Evolutionary conservation across 2,329 filamentous ascomycete species (phyloP).

Genomic region (Talaromyces sp.): DNA sequence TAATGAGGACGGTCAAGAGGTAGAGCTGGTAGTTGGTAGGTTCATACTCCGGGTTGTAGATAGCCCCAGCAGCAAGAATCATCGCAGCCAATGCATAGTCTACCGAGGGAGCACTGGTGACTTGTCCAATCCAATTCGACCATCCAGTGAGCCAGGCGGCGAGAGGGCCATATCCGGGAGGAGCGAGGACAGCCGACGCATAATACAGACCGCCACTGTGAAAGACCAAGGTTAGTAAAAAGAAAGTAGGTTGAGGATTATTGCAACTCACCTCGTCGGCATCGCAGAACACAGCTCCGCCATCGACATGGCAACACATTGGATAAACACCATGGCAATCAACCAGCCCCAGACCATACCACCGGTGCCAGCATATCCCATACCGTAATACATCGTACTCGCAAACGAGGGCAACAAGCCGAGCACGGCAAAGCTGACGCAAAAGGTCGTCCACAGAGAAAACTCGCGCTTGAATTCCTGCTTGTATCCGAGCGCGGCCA

Average conservation of each 20-base stretch:
- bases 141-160: slow-evolving; percentile 66
- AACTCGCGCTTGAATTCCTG: slow-evolving; percentile 66
- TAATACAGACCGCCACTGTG: slow-evolving; percentile 65
- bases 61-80: slow-evolving; percentile 67
- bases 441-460: slow-evolving; percentile 68
- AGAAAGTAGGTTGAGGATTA: background rate
- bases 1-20: slow-evolving; percentile 61
- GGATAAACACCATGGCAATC: slow-evolving; percentile 66
- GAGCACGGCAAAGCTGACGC: slow-evolving; percentile 67
- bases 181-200: slow-evolving; percentile 65
- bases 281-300: slow-evolving; percentile 69
- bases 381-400: slow-evolving; percentile 65
- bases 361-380: slow-evolving; percentile 53
- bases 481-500: slow-evolving; percentile 48
- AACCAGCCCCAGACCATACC: slow-evolving; percentile 76
- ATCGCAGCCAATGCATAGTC: slow-evolving; percentile 64
- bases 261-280: slow-evolving; percentile 53
- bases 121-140: slow-evolving; percentile 65
- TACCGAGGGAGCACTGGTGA: slow-evolving; percentile 62
- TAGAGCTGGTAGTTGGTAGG: slow-evolving; percentile 64
- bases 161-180: slow-evolving; percentile 59
- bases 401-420: slow-evolving; percentile 68
- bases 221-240: background rate
- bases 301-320: slow-evolving; percentile 64
- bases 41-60: slow-evolving; percentile 59